A percentile compares a stretch with the other conserved stretches of the same genome.
Evolutionary conservation across 192 early-diverging fungal species (phyloP).

Genomic region (Coemansia sp.): DNA sequence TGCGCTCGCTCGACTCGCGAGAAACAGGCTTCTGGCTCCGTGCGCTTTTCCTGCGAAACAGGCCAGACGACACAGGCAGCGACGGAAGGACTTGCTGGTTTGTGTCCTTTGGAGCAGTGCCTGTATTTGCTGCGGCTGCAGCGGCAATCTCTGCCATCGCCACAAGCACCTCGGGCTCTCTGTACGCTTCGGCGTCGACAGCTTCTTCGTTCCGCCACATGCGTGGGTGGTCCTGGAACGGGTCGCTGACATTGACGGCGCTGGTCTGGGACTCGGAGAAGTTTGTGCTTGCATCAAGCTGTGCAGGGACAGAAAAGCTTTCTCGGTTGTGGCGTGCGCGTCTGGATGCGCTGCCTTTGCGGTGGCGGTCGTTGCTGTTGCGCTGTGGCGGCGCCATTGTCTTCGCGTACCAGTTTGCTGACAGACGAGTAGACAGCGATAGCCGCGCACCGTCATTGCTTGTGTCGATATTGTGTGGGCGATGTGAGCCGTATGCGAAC

Average conservation of each 20-base stretch:
- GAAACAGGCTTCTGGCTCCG: neutral
- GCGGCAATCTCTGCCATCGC: constrained; percentile 4
- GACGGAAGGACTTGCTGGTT: constrained; percentile 21
- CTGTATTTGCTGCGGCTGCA: neutral
- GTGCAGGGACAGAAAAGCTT: constrained; percentile 51
- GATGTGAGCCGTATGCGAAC: constrained; percentile 40
- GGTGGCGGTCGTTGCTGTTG: constrained; percentile 6
- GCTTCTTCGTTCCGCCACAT: constrained; percentile 29
- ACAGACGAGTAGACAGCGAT: neutral
- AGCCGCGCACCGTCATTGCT: neutral
- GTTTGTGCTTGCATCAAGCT: constrained; percentile 42
- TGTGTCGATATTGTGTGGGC: constrained; percentile 9
- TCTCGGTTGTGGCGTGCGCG: constrained; percentile 30
- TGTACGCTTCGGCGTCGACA: constrained; percentile 3
- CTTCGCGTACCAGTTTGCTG: constrained; percentile 9
- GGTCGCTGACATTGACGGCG: constrained; percentile 18
- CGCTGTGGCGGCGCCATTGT: neutral
- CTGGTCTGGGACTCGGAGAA: constrained; percentile 38
- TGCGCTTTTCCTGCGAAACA: constrained; percentile 5
- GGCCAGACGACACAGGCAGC: constrained; percentile 28
- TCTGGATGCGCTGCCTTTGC: neutral
- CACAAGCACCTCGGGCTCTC: neutral
- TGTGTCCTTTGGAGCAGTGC: neutral
- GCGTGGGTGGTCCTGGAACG: constrained; percentile 22
- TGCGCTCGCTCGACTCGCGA: constrained; percentile 16